Evolutionary conservation across 2,329 filamentous ascomycete genomes (phyloP).

Genomic region (Epichloe gansuensis): DNA sequence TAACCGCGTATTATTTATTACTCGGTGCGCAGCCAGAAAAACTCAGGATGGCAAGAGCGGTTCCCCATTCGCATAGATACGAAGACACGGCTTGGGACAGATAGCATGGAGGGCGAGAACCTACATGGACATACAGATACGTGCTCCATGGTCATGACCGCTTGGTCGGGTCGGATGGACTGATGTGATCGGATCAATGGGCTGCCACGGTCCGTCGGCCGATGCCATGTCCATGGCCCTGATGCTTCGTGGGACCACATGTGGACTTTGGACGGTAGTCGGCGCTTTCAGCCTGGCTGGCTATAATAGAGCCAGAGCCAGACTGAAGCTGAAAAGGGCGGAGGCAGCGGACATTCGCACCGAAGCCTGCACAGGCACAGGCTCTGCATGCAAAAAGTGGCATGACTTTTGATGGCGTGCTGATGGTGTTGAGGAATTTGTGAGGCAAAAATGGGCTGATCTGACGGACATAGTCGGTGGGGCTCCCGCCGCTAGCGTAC

Average conservation of each 20-base stretch:
- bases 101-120: not conserved
- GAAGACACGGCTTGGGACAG: not conserved
- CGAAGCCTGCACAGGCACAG: conserved; percentile 1
- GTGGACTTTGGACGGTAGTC: not conserved
- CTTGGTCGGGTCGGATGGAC: not conserved
- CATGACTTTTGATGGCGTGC: conserved; percentile 21
- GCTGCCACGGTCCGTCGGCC: not conserved
- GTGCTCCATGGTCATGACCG: no score
- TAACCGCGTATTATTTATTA: not conserved
- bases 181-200: not conserved
- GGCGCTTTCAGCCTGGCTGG: not conserved
- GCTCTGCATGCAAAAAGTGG: conserved; percentile 18
- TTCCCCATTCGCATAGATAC: not conserved
- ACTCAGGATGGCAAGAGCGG: not conserved
- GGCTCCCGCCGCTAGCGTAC: conserved; percentile 5
- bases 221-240: no score
- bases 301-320: not conserved
- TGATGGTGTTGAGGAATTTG: conserved; percentile 17
- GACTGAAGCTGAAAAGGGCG: conserved; percentile 1
- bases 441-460: conserved; percentile 26
- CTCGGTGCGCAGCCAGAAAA: not conserved
- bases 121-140: not conserved
- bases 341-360: conserved; percentile 1
- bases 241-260: not conserved
- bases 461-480: conserved; percentile 10